Base-by-base conservation (phyloP, 306 rosid species). In the Comarum palustre region DNA sequence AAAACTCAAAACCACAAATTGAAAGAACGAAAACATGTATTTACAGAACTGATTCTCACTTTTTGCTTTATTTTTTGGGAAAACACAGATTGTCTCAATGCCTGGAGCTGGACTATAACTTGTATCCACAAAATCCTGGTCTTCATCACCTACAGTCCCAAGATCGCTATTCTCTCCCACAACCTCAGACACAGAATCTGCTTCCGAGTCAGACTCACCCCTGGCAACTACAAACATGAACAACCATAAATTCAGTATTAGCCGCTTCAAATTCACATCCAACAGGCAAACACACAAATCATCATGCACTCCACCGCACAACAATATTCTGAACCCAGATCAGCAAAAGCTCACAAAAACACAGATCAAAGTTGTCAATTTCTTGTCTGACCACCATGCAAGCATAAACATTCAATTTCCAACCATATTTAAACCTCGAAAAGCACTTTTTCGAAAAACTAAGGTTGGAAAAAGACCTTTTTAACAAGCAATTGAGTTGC, bases 111-210 rank as follows among this genome's bases (percentile, higher is more conserved):
- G 72, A 72, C 83, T 19, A 62, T 77, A 88, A 78, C 10, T 87
- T 63, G 58, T 91, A 69, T 87, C 91, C 42, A 86, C 89, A 72
- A 78, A 85, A 79, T 89, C 95, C 75, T 86, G 96, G 25, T 31
- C 84, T 80, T 89, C 91, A 59, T 91, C 96, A 25, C 87, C 95
- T 55, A 89, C 92, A 4, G 87, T 74, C 43, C 99, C 99, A 65
- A 86, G 83, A 77, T 88, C 97, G 60, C 86, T 83, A 66, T 41
- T 86, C 66, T 90, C 91, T 51, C 82, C 96, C 69, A 83, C 81
- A 45, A 85, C 59, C 76, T 86, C 92, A 9, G 77, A 79, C 25
- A 58, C 65, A 0, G 24, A 31, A 61, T 82, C 90, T 31, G 6
- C 84, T 45, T 82, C 95, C 0, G 90, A 78, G 38, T 82, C 91